A percentile compares a stretch with the other conserved stretches of the same genome.
phyloP scores from a whole-genome alignment of 2,329 filamentous ascomycete species.

The Diaporthe amygdali region DNA sequence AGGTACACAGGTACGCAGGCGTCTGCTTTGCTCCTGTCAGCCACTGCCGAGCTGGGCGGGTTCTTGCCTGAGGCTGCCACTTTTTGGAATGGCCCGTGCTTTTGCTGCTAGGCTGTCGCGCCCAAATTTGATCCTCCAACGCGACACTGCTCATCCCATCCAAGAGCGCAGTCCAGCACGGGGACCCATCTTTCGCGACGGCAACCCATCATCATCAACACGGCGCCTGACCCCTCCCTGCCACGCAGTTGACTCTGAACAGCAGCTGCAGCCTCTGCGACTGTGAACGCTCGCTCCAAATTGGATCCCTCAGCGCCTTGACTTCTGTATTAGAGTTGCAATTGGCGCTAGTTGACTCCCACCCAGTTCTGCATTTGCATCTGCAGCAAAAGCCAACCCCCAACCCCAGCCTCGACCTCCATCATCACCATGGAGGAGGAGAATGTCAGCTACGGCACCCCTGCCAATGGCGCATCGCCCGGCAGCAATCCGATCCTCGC shows the following conservation, averaged over 20 bases:
- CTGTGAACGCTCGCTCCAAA: neutral
- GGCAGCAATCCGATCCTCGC: slow-evolving; percentile 61
- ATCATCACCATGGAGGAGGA: slow-evolving; percentile 61
- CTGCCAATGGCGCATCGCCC: slow-evolving; percentile 61
- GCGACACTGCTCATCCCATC: slow-evolving; percentile 20
- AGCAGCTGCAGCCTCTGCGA: neutral
- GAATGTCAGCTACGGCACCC: slow-evolving; percentile 61
- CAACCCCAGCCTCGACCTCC: slow-evolving; percentile 28
- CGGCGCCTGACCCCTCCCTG: slow-evolving; percentile 6
- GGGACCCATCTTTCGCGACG: slow-evolving; percentile 26
- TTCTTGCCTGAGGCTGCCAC: slow-evolving; percentile 21
- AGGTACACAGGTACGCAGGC: neutral
- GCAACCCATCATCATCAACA: slow-evolving; percentile 18
- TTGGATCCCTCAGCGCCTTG: neutral
- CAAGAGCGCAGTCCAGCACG: slow-evolving; percentile 14
- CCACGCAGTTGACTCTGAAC: neutral
- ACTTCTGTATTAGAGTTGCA: slow-evolving; percentile 25
- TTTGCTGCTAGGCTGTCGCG: slow-evolving; percentile 16
- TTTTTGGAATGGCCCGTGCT: slow-evolving; percentile 17
- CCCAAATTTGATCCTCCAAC: slow-evolving; percentile 24
- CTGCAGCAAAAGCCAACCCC: slow-evolving; percentile 1
- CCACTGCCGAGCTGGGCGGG: neutral
- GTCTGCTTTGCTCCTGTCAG: neutral
- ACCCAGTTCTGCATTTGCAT: neutral
- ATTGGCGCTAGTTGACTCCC: neutral